A percentile compares a stretch with the other conserved stretches of the same genome.
phyloP scores from a whole-genome alignment of 768 basidiomycete species.

The Hydnomerulius pinastri region DNA sequence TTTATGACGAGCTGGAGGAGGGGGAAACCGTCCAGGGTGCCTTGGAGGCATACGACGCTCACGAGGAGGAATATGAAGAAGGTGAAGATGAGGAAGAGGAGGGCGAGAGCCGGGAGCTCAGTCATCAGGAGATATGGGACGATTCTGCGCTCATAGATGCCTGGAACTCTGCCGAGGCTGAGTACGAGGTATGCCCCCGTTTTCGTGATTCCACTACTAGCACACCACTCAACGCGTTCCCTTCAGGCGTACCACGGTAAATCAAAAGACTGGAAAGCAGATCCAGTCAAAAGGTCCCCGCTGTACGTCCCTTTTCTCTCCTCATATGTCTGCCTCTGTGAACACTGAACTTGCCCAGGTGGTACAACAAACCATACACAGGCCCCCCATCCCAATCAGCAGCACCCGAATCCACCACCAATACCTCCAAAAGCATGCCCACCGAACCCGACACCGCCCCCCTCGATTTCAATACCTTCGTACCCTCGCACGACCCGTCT shows the following conservation, averaged over 20 bases:
- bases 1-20: constrained; percentile 33
- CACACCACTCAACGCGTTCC: not conserved
- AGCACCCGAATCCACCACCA: constrained; percentile 14
- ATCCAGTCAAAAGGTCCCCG: constrained; percentile 69
- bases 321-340: not conserved
- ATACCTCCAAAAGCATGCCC: not conserved
- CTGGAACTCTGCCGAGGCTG: constrained; percentile 83
- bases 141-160: constrained; percentile 81
- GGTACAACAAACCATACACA: constrained; percentile 68
- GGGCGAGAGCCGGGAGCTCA: constrained; percentile 64
- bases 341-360: constrained; percentile 43
- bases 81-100: constrained; percentile 41
- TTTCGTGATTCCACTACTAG: not conserved
- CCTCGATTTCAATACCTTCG: constrained; percentile 68
- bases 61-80: constrained; percentile 28
- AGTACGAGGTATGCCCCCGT: constrained; percentile 58
- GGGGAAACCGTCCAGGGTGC: constrained; percentile 7
- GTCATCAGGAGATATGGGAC: constrained; percentile 82
- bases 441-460: constrained; percentile 56
- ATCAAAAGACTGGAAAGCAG: constrained; percentile 68
- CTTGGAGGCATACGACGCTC: not conserved
- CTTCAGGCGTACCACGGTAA: constrained; percentile 63
- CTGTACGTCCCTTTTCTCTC: constrained; percentile 48
- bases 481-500: constrained; percentile 69
- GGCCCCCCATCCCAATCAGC: constrained; percentile 18